Percentiles rank a stretch among this genome's conserved stretches.
phyloP scores from a whole-genome alignment of 768 basidiomycete species.

The Termitomyces heimii region DNA sequence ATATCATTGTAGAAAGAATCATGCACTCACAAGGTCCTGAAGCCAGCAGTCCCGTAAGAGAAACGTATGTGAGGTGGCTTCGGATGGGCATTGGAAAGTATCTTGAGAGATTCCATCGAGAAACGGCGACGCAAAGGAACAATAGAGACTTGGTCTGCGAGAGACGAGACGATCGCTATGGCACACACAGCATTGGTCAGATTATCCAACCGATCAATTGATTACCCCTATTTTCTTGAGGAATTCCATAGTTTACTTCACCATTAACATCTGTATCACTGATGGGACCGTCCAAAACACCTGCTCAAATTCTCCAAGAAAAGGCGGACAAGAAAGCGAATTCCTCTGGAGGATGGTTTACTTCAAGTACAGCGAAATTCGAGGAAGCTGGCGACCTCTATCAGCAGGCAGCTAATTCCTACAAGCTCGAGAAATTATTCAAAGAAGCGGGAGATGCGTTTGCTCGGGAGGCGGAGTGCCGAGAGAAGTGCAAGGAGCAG shows the following conservation, averaged over 20 bases:
- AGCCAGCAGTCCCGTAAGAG: constrained; percentile 93
- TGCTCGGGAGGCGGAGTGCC: constrained; percentile 90
- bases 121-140: constrained; percentile 26
- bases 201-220: constrained; percentile 10
- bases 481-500: constrained; percentile 78
- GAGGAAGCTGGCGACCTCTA: constrained; percentile 97
- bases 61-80: constrained; percentile 68
- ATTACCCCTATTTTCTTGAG: background rate
- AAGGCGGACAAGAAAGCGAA: constrained; percentile 91
- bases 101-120: constrained; percentile 37
- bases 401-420: constrained; percentile 90
- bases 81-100: constrained; percentile 55
- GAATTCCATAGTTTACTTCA: constrained; percentile 3
- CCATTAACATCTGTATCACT: constrained; percentile 10
- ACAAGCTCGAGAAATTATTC: constrained; percentile 89
- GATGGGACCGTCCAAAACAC: constrained; percentile 68
- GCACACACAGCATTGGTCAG: background rate
- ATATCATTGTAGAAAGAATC: constrained; percentile 11
- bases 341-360: constrained; percentile 85
- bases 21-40: constrained; percentile 73
- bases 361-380: constrained; percentile 73
- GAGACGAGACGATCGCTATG: background rate
- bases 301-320: constrained; percentile 68
- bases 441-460: constrained; percentile 91
- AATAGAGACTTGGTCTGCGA: background rate